Evolutionary conservation across 2,329 filamentous ascomycete species (phyloP).

Genomic region (Alternaria dauci): DNA sequence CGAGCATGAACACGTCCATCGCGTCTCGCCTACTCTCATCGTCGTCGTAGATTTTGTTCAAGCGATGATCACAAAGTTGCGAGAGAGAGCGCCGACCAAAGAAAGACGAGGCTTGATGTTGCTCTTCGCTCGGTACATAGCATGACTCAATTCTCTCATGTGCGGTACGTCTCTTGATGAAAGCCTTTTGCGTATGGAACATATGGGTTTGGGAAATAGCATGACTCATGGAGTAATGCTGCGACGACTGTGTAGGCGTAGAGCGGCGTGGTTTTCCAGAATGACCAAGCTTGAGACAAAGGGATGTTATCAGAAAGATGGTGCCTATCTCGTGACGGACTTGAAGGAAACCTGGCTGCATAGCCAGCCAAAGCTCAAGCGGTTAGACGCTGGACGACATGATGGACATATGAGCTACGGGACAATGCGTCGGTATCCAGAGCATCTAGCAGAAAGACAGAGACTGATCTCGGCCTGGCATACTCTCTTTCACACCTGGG

Average conservation of each 20-base stretch:
- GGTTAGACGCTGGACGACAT: background rate
- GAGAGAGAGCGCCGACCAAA: background rate
- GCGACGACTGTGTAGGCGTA: background rate
- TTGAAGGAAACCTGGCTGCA: background rate
- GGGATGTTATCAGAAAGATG: background rate
- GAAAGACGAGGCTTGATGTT: background rate
- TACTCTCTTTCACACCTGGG: background rate
- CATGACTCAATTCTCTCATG: too few species aligned
- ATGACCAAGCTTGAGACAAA: background rate
- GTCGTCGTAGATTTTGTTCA: slow-evolving; percentile 3
- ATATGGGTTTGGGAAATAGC: too few species aligned
- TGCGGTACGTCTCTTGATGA: too few species aligned
- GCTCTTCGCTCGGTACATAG: background rate
- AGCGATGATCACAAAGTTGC: background rate
- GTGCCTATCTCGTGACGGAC: background rate
- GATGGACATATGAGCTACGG: background rate
- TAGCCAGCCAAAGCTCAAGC: background rate
- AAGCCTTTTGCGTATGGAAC: too few species aligned
- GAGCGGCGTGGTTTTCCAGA: background rate
- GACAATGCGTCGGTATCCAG: background rate
- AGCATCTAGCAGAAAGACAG: background rate
- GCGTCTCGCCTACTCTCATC: background rate
- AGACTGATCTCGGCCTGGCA: background rate
- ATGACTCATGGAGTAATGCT: background rate
- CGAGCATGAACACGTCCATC: background rate